Conservation (phyloP, 2,329 filamentous ascomycete genomes). For the Apiospora aurea region DNA sequence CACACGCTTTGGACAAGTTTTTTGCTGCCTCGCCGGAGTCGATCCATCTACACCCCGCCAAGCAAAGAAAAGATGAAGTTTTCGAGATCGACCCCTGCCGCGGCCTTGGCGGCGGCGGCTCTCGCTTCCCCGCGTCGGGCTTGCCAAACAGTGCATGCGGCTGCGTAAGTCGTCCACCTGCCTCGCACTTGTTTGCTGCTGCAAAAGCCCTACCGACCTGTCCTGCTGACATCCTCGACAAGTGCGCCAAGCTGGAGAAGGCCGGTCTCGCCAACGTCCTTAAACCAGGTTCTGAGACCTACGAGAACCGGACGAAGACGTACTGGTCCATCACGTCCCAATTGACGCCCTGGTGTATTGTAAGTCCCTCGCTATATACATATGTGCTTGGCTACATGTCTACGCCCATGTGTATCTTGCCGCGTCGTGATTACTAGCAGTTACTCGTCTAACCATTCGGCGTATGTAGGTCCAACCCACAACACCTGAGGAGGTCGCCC, state of each 20-base stretch:
- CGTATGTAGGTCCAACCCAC: constrained; percentile 28
- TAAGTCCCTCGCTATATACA: background rate
- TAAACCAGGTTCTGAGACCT: background rate
- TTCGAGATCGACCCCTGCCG: background rate
- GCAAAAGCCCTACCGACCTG: background rate
- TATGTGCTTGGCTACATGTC: too few relatives aligned
- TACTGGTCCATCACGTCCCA: constrained; percentile 27
- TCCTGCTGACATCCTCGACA: constrained; percentile 1
- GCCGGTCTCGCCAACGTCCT: background rate
- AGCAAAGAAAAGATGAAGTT: background rate
- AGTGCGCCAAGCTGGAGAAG: background rate
- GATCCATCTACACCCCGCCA: background rate
- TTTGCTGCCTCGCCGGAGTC: background rate
- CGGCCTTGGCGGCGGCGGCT: background rate
- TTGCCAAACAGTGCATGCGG: background rate
- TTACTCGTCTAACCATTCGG: background rate
- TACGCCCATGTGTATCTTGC: too few relatives aligned
- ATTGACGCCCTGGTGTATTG: constrained; percentile 26
- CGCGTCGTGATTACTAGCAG: too few relatives aligned
- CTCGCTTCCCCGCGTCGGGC: background rate
- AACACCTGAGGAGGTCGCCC: constrained; percentile 25
- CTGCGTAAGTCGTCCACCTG: constrained; percentile 19
- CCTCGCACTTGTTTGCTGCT: constrained; percentile 14
- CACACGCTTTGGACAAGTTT: too few relatives aligned
- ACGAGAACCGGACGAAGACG: constrained; percentile 36